A percentile compares a stretch with the other conserved stretches of the same genome.
phyloP scores from a whole-genome alignment of 148 eudicot species.

The Arctostaphylos glauca region DNA sequence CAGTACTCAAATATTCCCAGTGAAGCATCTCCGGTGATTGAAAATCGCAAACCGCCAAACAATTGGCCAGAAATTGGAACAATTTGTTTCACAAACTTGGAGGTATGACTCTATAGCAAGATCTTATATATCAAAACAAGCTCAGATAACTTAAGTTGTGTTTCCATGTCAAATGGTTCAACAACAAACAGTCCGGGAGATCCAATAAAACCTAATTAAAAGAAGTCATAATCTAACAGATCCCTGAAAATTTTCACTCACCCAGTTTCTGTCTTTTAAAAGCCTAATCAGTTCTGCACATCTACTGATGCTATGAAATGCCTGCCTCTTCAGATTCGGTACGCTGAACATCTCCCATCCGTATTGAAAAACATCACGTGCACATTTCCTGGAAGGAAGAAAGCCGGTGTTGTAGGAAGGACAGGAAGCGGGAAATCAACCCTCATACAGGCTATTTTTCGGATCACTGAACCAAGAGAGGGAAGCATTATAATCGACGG shows the following conservation, averaged over 20 bases:
- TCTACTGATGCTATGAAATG: not conserved
- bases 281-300: not conserved
- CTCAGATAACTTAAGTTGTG: constrained; percentile 1
- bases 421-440: constrained; percentile 99
- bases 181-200: too few relatives aligned
- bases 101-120: constrained; percentile 41
- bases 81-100: constrained; percentile 68
- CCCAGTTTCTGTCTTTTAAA: too few relatives aligned
- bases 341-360: constrained; percentile 94
- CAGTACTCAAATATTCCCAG: constrained; percentile 85
- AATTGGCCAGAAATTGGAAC: constrained; percentile 86
- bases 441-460: constrained; percentile 90
- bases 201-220: too few relatives aligned
- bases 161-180: too few relatives aligned
- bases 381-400: constrained; percentile 87
- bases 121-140: not conserved
- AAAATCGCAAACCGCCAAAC: constrained; percentile 59
- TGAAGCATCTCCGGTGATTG: constrained; percentile 74
- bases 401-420: constrained; percentile 92
- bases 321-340: constrained; percentile 63
- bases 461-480: constrained; percentile 75
- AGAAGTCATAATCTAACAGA: too few relatives aligned
- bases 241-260: too few relatives aligned
- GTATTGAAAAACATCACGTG: constrained; percentile 85
- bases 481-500: constrained; percentile 80